Conservation (phyloP, 73 alveolate species). For the Paramecium sonneborni region DNA sequence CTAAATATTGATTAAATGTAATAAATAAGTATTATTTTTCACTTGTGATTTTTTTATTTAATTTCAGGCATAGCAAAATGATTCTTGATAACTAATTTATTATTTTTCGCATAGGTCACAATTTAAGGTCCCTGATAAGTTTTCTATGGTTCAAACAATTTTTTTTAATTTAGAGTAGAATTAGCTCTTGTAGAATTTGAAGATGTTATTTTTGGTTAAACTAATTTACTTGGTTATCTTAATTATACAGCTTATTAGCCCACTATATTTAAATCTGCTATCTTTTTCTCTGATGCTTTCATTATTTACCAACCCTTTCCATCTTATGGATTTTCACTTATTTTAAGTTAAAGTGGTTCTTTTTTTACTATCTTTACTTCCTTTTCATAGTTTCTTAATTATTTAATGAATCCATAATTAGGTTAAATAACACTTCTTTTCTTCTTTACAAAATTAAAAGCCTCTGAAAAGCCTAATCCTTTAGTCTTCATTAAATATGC, state of each 20-base stretch:
- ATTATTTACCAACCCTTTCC: background rate
- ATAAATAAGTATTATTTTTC: background rate
- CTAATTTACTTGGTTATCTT: background rate
- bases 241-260: background rate
- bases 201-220: background rate
- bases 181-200: constrained; percentile 20
- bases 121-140: constrained; percentile 1
- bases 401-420: constrained; percentile 84
- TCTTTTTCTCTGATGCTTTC: background rate
- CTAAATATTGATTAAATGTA: background rate
- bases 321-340: background rate
- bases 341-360: background rate
- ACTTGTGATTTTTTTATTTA: background rate
- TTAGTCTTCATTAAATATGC: constrained; percentile 87
- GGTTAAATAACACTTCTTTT: constrained; percentile 89
- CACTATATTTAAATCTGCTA: background rate
- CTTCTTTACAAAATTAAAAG: constrained; percentile 82
- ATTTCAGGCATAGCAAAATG: constrained; percentile 11
- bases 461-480: constrained; percentile 78
- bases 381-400: constrained; percentile 83
- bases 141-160: background rate
- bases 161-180: background rate
- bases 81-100: background rate
- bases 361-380: background rate
- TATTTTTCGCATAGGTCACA: background rate